Evolutionary conservation across 257 asterid genomes (phyloP).

Genomic region (Lycium barbarum): DNA sequence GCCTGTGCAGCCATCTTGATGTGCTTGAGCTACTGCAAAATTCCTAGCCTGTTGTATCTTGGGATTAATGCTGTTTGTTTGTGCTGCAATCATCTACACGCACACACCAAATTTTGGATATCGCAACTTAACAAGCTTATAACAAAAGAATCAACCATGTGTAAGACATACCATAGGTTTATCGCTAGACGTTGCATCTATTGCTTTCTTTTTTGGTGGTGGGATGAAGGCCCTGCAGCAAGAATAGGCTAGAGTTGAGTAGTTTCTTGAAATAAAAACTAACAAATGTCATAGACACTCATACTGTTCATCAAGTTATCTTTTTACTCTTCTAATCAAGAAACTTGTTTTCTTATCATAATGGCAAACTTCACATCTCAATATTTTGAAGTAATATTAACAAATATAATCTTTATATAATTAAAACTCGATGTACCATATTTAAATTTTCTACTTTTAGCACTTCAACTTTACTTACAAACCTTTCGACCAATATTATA

Average conservation of each 20-base stretch:
- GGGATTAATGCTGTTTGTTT: conserved; percentile 30
- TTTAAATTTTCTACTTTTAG: too few species aligned
- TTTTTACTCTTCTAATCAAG: neutral
- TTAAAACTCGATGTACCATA: too few species aligned
- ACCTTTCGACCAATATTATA: too few species aligned
- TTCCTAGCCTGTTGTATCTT: conserved; percentile 61
- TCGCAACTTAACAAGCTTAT: neutral
- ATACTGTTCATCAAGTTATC: too few species aligned
- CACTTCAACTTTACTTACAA: too few species aligned
- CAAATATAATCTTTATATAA: too few species aligned
- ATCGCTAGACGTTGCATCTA: conserved; percentile 8
- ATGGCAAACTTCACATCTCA: neutral
- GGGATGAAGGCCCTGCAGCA: conserved; percentile 24
- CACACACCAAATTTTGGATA: neutral
- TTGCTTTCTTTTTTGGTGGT: conserved; percentile 18
- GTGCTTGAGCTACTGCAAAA: conserved; percentile 70
- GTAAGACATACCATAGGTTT: conserved; percentile 6
- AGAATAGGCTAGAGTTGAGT: conserved; percentile 1
- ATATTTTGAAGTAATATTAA: too few species aligned
- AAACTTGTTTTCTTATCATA: neutral
- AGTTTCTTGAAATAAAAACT: neutral
- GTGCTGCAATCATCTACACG: conserved; percentile 46
- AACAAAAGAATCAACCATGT: neutral
- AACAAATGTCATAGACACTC: neutral
- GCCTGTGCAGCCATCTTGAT: conserved; percentile 64